These are phyloP conservation scores for Puccinia hordei DNA, from an alignment of 1,284 basidiomycete genomes.

Conservation along the genomic window DNA sequence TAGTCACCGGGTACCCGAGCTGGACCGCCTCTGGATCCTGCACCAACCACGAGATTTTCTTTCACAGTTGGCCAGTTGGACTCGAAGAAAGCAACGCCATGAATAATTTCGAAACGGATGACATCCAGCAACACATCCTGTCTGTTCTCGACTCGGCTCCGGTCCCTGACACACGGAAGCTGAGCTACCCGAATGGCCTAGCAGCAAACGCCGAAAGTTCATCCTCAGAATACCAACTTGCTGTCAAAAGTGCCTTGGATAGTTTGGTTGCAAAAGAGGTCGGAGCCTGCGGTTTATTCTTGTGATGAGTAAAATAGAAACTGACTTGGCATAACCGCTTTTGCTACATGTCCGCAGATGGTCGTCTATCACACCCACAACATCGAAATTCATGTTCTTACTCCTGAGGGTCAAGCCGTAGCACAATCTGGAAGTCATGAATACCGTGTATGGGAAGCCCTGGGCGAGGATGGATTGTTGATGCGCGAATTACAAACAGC, in stretches of 20 bases:
- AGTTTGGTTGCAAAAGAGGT: slow-evolving; percentile 49
- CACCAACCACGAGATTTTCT: no score
- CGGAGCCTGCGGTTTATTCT: background rate
- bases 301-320: background rate
- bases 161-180: slow-evolving; percentile 33
- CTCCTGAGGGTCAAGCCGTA: slow-evolving; percentile 33
- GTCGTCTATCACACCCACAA: slow-evolving; percentile 47
- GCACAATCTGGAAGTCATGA: slow-evolving; percentile 42
- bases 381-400: slow-evolving; percentile 45
- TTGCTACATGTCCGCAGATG: slow-evolving; percentile 23
- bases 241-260: slow-evolving; percentile 48
- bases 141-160: slow-evolving; percentile 31
- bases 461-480: slow-evolving; percentile 21
- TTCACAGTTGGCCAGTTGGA: background rate
- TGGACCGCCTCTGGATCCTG: no score
- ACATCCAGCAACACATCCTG: slow-evolving; percentile 39
- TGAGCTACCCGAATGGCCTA: slow-evolving; percentile 22
- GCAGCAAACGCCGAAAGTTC: slow-evolving; percentile 27
- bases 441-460: slow-evolving; percentile 46
- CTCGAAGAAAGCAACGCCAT: background rate
- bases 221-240: slow-evolving; percentile 41
- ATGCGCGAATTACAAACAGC: slow-evolving; percentile 31
- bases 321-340: background rate
- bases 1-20: no score
- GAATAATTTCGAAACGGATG: slow-evolving; percentile 19